Conservation (phyloP, 768 basidiomycete genomes). For the Lenzites betulinus region DNA sequence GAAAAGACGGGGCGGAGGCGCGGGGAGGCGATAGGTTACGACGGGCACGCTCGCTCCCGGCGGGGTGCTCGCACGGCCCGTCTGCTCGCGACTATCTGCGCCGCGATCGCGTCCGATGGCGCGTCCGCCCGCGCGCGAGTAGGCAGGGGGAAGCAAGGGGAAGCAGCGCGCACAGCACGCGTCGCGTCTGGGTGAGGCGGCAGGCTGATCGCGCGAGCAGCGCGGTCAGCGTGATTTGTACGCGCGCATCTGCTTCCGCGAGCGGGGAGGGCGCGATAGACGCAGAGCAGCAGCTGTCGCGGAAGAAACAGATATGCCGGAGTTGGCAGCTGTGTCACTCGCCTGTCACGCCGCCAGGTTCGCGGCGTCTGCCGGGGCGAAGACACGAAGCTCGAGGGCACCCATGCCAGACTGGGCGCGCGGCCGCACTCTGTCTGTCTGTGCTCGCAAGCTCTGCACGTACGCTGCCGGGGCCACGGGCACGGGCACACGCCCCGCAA, state of each 20-base stretch:
- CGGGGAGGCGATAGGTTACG: conserved; percentile 12
- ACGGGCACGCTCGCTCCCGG: not conserved
- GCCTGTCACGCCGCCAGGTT: not conserved
- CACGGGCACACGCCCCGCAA: not conserved
- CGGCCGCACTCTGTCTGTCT: not conserved
- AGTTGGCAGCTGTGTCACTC: conserved; percentile 11
- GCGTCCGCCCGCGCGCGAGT: no score
- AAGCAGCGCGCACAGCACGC: not conserved
- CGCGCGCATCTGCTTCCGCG: conserved; percentile 23
- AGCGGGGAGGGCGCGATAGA: conserved; percentile 1
- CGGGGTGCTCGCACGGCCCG: not conserved
- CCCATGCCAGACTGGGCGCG: not conserved
- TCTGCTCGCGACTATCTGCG: not conserved
- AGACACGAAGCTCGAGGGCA: not conserved
- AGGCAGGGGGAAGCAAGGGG: no score
- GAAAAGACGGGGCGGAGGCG: conserved; percentile 10
- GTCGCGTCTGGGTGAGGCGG: not conserved
- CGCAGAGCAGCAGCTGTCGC: conserved; percentile 1
- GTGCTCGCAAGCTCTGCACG: not conserved
- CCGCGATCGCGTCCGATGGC: conserved; percentile 7
- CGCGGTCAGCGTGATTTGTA: conserved; percentile 17
- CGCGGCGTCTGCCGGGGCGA: conserved; percentile 6
- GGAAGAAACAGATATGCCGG: conserved; percentile 20
- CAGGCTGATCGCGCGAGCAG: not conserved
- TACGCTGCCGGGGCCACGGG: not conserved